phyloP scores from a whole-genome alignment of 768 basidiomycete species.

The Piloderma croceum region DNA sequence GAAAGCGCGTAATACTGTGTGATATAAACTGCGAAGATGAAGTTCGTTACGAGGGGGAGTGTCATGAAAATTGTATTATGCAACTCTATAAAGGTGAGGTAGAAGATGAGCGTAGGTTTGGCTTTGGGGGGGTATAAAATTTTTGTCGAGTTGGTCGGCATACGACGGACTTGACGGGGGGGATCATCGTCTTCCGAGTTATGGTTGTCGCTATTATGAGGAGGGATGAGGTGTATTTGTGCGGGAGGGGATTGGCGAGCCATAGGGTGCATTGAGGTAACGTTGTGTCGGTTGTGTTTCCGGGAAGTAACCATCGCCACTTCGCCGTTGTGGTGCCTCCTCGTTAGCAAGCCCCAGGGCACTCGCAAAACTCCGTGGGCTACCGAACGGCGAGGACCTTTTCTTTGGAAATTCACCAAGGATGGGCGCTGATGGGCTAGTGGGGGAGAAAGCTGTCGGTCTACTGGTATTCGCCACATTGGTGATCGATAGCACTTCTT shows the following conservation, averaged over 20 bases:
- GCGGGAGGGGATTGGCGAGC: constrained; percentile 45
- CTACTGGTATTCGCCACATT: constrained; percentile 23
- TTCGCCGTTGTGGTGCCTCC: constrained; percentile 9
- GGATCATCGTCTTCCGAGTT: too few species aligned
- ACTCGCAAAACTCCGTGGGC: constrained; percentile 44
- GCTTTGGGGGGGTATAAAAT: too few species aligned
- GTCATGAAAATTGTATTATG: too few species aligned
- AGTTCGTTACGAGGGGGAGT: too few species aligned
- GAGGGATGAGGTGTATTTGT: constrained; percentile 45
- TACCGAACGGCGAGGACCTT: constrained; percentile 42
- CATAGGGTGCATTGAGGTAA: constrained; percentile 45
- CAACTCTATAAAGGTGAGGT: too few species aligned
- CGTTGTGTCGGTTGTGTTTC: constrained; percentile 39
- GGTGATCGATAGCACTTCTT: constrained; percentile 30
- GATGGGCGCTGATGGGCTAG: constrained; percentile 50
- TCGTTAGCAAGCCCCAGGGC: constrained; percentile 40
- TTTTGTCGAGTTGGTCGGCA: too few species aligned
- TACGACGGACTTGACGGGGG: too few species aligned
- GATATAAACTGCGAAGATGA: too few species aligned
- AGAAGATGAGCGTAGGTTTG: too few species aligned
- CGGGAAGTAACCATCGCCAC: constrained; percentile 28
- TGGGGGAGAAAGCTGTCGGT: constrained; percentile 40
- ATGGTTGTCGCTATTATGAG: too few species aligned
- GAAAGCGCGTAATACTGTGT: too few species aligned
- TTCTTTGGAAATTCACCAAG: constrained; percentile 52